Conservation (phyloP, 1,284 basidiomycete genomes). For the Marasmius sp. region DNA sequence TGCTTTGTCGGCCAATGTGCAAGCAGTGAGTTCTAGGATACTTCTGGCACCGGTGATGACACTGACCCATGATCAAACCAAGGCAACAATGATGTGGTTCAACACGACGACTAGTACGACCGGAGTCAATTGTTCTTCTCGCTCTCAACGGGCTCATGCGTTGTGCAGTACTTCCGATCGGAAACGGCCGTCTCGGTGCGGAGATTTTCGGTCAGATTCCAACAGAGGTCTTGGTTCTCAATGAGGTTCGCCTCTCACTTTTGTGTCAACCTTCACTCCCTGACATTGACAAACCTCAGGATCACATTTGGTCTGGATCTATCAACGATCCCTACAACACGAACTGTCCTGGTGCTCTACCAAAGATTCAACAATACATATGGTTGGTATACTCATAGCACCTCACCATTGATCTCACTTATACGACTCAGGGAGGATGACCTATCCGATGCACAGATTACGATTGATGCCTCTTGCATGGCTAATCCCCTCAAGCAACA, state of each 20-base stretch:
- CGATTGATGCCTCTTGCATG: slow-evolving; percentile 10
- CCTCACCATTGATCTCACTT: not conserved
- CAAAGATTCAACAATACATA: slow-evolving; percentile 9
- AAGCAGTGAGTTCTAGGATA: not conserved
- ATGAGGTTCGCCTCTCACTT: slow-evolving; percentile 4
- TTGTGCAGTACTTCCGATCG: slow-evolving; percentile 12
- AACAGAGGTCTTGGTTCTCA: slow-evolving; percentile 9
- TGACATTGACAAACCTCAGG: not conserved
- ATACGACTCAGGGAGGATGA: slow-evolving; percentile 10
- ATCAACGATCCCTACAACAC: too few relatives aligned
- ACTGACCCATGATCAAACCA: not conserved
- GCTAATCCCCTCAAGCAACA: slow-evolving; percentile 14
- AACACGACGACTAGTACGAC: slow-evolving; percentile 10
- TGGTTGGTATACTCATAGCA: slow-evolving; percentile 1
- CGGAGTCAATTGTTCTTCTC: not conserved
- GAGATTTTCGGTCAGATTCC: slow-evolving; percentile 10
- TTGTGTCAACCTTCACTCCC: not conserved
- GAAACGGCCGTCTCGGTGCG: slow-evolving; percentile 15
- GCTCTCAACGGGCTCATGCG: not conserved
- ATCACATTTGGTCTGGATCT: slow-evolving; percentile 17
- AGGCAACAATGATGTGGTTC: slow-evolving; percentile 16
- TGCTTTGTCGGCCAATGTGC: not conserved
- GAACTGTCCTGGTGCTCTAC: slow-evolving; percentile 8
- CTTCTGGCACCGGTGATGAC: not conserved
- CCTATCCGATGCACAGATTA: slow-evolving; percentile 9